A percentile compares a stretch with the other conserved stretches of the same genome.
phyloP scores from a whole-genome alignment of 257 asterid genomes.

The Echium plantagineum region DNA sequence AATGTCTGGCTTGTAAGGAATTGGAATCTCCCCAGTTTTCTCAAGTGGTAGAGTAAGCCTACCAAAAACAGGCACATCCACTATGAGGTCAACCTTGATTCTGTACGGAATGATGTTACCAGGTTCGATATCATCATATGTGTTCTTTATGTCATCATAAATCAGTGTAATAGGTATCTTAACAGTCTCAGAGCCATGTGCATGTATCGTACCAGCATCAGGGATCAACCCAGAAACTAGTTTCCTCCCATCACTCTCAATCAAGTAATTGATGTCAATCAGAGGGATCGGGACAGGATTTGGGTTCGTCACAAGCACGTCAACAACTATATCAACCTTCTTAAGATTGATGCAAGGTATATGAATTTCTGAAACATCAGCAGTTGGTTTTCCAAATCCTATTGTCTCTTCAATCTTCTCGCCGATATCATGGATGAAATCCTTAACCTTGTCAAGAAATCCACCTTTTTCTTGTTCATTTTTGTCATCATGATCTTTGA shows the following conservation, averaged over 20 bases:
- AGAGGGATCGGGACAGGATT: slow-evolving; percentile 93
- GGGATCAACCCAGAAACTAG: slow-evolving; percentile 86
- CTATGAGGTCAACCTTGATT: slow-evolving; percentile 78
- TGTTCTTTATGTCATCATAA: slow-evolving; percentile 67
- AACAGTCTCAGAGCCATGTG: slow-evolving; percentile 80
- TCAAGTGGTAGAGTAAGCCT: slow-evolving; percentile 75
- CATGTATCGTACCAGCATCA: slow-evolving; percentile 87
- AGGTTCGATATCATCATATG: slow-evolving; percentile 60
- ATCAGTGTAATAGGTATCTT: slow-evolving; percentile 55
- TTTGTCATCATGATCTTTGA: slow-evolving; percentile 39
- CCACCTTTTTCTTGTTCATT: slow-evolving; percentile 64
- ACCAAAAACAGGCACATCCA: slow-evolving; percentile 81
- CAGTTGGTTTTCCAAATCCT: slow-evolving; percentile 90
- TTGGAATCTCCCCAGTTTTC: slow-evolving; percentile 80
- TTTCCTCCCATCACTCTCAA: slow-evolving; percentile 83
- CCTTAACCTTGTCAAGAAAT: slow-evolving; percentile 70
- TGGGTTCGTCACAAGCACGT: slow-evolving; percentile 68
- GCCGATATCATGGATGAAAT: slow-evolving; percentile 72
- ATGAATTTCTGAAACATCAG: slow-evolving; percentile 71
- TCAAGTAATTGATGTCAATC: slow-evolving; percentile 65
- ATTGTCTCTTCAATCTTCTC: slow-evolving; percentile 88
- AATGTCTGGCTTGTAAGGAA: slow-evolving; percentile 74
- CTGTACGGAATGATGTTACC: slow-evolving; percentile 73
- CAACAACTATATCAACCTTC: slow-evolving; percentile 64
- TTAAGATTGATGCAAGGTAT: slow-evolving; percentile 69